Percentiles rank a stretch among this genome's conserved stretches.
phyloP scores from a whole-genome alignment of 2,329 filamentous ascomycete species.

The Sordariomycetes sp. region DNA sequence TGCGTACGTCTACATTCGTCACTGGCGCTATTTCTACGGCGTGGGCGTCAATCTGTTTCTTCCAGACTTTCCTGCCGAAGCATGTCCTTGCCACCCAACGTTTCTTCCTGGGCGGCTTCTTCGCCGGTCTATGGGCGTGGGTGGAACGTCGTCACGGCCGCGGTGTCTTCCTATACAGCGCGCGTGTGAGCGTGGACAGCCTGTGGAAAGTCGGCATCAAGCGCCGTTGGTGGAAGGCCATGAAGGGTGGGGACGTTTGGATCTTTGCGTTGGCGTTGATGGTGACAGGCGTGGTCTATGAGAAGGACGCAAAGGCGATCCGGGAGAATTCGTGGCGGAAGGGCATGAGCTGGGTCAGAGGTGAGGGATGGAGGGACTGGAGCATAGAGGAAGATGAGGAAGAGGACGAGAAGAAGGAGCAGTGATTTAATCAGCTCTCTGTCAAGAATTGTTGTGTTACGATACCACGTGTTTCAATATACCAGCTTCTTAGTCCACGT shows the following conservation, averaged over 20 bases:
- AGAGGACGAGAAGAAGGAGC: constrained; percentile 21
- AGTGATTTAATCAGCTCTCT: constrained; percentile 8
- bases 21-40: constrained; percentile 77
- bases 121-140: constrained; percentile 80
- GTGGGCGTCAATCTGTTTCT: constrained; percentile 86
- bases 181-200: constrained; percentile 70
- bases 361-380: constrained; percentile 68
- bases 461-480: no score
- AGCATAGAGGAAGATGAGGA: constrained; percentile 40
- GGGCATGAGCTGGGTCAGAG: constrained; percentile 62
- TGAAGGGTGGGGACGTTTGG: constrained; percentile 75
- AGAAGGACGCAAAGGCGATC: constrained; percentile 59
- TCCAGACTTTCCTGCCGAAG: constrained; percentile 70
- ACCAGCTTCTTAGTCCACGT: no score
- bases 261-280: constrained; percentile 75
- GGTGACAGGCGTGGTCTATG: constrained; percentile 68
- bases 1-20: constrained; percentile 64
- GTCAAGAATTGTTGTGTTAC: background rate
- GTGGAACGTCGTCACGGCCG: constrained; percentile 58
- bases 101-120: constrained; percentile 81
- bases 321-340: constrained; percentile 61
- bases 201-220: constrained; percentile 94
- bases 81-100: constrained; percentile 70
- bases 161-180: constrained; percentile 68
- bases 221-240: constrained; percentile 75